These are phyloP conservation scores for Diaporthe vexans DNA, from an alignment of 2,329 filamentous ascomycete genomes.

Conservation along the genomic window DNA sequence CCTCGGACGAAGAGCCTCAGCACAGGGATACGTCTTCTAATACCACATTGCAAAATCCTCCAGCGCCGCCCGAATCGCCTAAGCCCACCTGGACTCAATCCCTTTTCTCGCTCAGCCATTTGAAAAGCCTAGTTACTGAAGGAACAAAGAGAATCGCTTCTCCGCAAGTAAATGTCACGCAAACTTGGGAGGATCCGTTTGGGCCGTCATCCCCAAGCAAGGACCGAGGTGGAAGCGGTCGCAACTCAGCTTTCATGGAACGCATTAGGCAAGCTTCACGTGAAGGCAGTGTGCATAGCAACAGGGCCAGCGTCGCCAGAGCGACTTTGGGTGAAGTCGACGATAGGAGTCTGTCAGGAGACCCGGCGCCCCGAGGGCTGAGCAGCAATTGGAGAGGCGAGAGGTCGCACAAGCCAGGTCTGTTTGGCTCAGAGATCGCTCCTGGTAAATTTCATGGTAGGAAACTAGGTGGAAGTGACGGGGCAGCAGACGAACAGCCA, in stretches of 20 bases:
- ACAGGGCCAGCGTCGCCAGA: slow-evolving; percentile 22
- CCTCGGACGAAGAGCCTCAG: slow-evolving; percentile 45
- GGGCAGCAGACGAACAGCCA: slow-evolving; percentile 42
- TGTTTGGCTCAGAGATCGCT: not conserved
- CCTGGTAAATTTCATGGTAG: not conserved
- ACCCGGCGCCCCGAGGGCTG: slow-evolving; percentile 13
- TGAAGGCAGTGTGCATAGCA: slow-evolving; percentile 37
- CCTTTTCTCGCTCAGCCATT: slow-evolving; percentile 49
- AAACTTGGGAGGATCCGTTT: slow-evolving; percentile 41
- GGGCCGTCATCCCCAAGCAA: slow-evolving; percentile 37
- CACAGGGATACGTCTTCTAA: slow-evolving; percentile 30
- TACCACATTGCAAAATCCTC: slow-evolving; percentile 25
- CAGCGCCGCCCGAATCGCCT: slow-evolving; percentile 37
- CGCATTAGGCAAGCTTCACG: slow-evolving; percentile 40
- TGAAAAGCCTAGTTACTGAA: slow-evolving; percentile 50
- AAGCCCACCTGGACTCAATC: slow-evolving; percentile 47
- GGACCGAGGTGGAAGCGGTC: slow-evolving; percentile 35
- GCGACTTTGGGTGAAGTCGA: slow-evolving; percentile 36
- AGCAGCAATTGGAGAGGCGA: slow-evolving; percentile 9
- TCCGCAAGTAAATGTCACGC: slow-evolving; percentile 43
- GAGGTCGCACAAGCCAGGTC: not conserved
- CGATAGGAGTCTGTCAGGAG: slow-evolving; percentile 20
- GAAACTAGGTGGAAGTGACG: slow-evolving; percentile 42
- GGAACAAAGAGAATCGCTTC: slow-evolving; percentile 49
- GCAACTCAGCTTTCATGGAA: slow-evolving; percentile 41